Conservation (phyloP, 129 eudicot species). For the Rutidosis leptorrhynchoides region DNA sequence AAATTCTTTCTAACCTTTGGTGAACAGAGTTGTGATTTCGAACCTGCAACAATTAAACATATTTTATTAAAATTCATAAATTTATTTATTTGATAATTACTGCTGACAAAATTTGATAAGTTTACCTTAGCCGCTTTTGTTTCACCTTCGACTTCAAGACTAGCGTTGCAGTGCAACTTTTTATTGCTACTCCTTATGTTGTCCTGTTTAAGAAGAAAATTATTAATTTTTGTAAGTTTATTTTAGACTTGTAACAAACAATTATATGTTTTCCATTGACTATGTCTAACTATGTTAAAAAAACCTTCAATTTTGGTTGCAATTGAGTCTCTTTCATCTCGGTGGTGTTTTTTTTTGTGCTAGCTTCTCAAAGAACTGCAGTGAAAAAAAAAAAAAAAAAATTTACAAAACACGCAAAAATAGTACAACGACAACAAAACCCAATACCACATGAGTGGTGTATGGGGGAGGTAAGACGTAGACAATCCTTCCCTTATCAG, state of each 20-base stretch:
- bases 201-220: conserved; percentile 18
- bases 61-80: background rate
- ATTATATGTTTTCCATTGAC: background rate
- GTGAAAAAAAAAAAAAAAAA: background rate
- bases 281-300: background rate
- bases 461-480: too few relatives aligned
- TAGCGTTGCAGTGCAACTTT: conserved; percentile 21
- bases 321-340: conserved; percentile 33
- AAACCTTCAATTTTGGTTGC: conserved; percentile 54
- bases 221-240: background rate
- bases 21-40: conserved; percentile 27
- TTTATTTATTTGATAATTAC: too few relatives aligned
- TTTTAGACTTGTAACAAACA: conserved; percentile 9
- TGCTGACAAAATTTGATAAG: background rate
- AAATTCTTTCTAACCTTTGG: conserved; percentile 46
- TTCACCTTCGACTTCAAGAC: conserved; percentile 26
- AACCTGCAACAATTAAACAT: conserved; percentile 39
- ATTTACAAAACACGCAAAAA: background rate
- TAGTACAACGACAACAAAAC: too few relatives aligned
- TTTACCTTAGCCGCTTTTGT: conserved; percentile 29
- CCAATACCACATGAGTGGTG: too few relatives aligned
- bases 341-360: conserved; percentile 40
- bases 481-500: too few relatives aligned
- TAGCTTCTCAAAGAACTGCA: conserved; percentile 63
- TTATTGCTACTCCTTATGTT: conserved; percentile 21